Evolutionary conservation across 257 asterid species (phyloP), one percentile per base, ranked within the genome.

Genomic region (Solanum chilense): DNA sequence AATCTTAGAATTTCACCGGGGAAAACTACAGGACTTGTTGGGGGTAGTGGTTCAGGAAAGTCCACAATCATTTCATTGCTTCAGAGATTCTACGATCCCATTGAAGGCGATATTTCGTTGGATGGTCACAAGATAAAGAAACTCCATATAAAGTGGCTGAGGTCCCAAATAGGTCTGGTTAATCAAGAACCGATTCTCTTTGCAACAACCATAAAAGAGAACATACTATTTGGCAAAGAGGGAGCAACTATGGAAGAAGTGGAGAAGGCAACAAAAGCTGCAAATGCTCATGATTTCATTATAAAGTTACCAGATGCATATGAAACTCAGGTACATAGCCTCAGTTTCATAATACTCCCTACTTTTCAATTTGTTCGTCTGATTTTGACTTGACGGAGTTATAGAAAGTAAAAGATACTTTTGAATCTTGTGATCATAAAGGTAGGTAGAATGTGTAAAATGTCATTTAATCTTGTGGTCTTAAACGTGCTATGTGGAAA

Each of bases 181-280:
- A 95, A 92, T 90, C 98, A 95, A 91, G 98, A 95, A 84, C 98
- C 98, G 12, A 90, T 95, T 83, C 95, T 95, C 42, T 95, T 95
- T 77, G 98, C 98, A 84, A 95, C 98, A 76, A 90, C 98, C 35
- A 93, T 95, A 37, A 91, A 89, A 87, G 96, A 95, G 77, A 95
- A 95, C 73, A 94, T 95, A 88, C 33, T 95, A 35, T 93, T 95
- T 29, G 98, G 98, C 25, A 94, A 92, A 75, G 98, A 95, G 37
- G 96, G 92, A 47, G 95, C 98, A 23, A 90, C 94, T 8, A 89
- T 91, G 90, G 98, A 94, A 73, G 95, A 93, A 42, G 93, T 94
- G 23, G 91, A 90, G 89, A 90, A 88, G 64, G 98, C 98, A 78
- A 94, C 98, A 9, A 90, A 88, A 83, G 95, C 98, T 44, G 98